Evolutionary conservation across 2,329 filamentous ascomycete species (phyloP), one percentile per base, ranked within the genome.

Genomic region (Trichoderma sp.): DNA sequence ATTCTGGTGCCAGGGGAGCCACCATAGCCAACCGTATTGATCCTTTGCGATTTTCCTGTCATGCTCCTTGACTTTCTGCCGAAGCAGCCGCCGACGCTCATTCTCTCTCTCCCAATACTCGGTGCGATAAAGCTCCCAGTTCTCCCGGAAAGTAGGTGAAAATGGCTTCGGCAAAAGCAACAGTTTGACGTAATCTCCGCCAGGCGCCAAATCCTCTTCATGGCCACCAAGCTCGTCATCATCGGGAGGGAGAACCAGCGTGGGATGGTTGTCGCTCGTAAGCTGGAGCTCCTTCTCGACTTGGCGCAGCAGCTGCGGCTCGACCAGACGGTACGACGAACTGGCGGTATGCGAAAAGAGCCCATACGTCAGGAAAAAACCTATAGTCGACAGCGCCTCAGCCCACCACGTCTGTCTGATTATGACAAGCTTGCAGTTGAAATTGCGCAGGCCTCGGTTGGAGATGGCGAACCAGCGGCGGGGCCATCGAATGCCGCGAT

Each of bases 51-150:
- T 80, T 69, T 90, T 88, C 19, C 86, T 84, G 73, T 94, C 89
- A 35, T 87, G 86, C 61, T 88, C 85, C 70, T 89, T 87, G 59
- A 97, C 82, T 75, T 91, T 91, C 52, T 84, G 76, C 50, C 92
- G 86, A 27, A 97, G 82, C 67, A 91, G 81, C 3, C 90, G 87
- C 13, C 95, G 89, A 2, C 94, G 89, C 78, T 97, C 93, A 76
- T 99, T 99, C 78, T 99, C 95, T 70, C 90, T 90, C 73, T 97
- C 94, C 95, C 95, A 99, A 80, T 97, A 99, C 69, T 97, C 94
- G 37, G 90, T 89, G 64, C 95, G 87, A 79, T 96, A 99, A 17
- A 94, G 84, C 76, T 99, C 95, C 95, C 95, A 99, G 71, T 97
- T 97, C 78, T 98, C 94, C 22, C 95, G 87, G 75, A 99, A 99